Conservation (phyloP, 2,329 filamentous ascomycete genomes). For the Tolypocladium tropicale region DNA sequence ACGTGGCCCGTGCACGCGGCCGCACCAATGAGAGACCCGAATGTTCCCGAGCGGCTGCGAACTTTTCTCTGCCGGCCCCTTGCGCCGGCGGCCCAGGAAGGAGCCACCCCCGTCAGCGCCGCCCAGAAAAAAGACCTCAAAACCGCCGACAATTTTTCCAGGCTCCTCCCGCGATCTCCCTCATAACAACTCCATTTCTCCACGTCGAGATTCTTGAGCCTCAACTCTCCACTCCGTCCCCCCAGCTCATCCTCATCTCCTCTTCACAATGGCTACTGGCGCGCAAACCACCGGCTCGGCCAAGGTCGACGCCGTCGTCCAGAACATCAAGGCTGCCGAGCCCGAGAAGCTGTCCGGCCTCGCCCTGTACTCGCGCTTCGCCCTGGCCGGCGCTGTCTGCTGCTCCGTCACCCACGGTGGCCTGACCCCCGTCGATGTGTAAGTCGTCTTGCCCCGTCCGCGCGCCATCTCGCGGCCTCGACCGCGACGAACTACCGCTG, state of each 20-base stretch:
- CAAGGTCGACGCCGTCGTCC: slow-evolving; percentile 34
- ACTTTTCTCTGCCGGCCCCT: background rate
- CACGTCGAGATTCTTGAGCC: slow-evolving; percentile 10
- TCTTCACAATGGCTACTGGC: slow-evolving; percentile 32
- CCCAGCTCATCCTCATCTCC: background rate
- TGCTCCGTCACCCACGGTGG: slow-evolving; percentile 96
- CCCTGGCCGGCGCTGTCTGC: slow-evolving; percentile 94
- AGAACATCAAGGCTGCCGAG: slow-evolving; percentile 29
- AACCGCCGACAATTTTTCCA: background rate
- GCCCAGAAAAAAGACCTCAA: slow-evolving; percentile 2
- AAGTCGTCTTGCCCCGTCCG: slow-evolving; percentile 38
- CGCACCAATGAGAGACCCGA: background rate
- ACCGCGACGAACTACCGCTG: background rate
- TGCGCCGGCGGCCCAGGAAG: background rate
- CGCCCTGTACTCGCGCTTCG: slow-evolving; percentile 87
- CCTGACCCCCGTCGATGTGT: slow-evolving; percentile 99
- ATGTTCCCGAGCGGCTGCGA: background rate
- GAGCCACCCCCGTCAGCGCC: background rate
- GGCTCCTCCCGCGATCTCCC: background rate
- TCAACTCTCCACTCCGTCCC: slow-evolving; percentile 1
- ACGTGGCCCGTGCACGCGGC: background rate
- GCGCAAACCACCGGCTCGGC: slow-evolving; percentile 26
- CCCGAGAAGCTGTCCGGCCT: slow-evolving; percentile 38
- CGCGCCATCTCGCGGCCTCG: background rate
- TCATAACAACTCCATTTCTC: slow-evolving; percentile 14